phyloP scores from a whole-genome alignment of 176 grass and related monocot genomes.

The Phragmites australis region DNA sequence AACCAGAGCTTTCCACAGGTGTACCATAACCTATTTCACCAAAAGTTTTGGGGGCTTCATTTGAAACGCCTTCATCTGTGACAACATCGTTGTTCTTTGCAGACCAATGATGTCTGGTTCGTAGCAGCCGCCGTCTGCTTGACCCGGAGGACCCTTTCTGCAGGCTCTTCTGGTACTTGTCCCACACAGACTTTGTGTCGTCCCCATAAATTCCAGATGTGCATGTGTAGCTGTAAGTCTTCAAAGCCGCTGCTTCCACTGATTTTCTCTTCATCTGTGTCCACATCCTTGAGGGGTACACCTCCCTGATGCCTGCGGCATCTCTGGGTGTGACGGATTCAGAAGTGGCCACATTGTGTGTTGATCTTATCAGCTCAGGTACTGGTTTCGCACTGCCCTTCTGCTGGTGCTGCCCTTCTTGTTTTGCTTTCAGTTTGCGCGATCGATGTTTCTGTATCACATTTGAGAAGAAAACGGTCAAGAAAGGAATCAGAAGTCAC shows the following conservation, averaged over 20 bases:
- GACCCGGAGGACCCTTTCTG: not conserved
- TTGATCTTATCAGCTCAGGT: not conserved
- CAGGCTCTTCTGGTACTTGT: not conserved
- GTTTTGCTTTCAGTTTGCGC: not conserved
- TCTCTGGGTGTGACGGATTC: not conserved
- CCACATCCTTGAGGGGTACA: not conserved
- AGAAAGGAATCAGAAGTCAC: not conserved
- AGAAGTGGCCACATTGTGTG: not conserved
- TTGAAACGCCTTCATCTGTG: not conserved
- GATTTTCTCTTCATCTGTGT: not conserved
- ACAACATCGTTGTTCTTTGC: not conserved
- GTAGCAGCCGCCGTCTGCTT: not conserved
- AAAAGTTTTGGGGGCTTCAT: not conserved
- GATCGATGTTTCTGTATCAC: conserved; percentile 38
- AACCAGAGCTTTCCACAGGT: not conserved
- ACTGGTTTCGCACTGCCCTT: not conserved
- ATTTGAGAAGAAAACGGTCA: conserved; percentile 26
- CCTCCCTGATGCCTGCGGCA: not conserved
- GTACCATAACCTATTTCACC: not conserved
- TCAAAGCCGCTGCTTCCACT: not conserved
- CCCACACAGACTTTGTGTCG: conserved; percentile 17
- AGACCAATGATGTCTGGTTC: not conserved
- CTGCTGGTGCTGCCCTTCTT: not conserved
- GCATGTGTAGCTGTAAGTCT: not conserved
- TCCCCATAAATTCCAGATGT: not conserved